These are phyloP conservation scores for Phytophthora nicotianae DNA, from an alignment of 352 stramenopile species.

Conservation along the genomic window DNA sequence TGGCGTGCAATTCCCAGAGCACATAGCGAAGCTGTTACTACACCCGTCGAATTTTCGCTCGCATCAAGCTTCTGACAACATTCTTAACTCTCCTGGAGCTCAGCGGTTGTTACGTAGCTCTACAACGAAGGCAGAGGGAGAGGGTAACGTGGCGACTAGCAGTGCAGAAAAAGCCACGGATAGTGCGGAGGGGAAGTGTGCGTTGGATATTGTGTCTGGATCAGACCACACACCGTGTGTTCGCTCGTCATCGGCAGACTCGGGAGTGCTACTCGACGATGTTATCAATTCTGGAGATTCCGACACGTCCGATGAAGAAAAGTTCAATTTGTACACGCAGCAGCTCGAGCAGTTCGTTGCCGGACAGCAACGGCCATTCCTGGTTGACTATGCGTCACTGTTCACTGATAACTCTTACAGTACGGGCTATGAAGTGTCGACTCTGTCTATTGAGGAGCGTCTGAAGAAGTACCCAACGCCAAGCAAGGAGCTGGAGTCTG, in stretches of 20 bases:
- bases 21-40: conserved; percentile 69
- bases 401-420: conserved; percentile 84
- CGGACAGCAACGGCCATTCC: conserved; percentile 79
- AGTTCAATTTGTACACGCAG: conserved; percentile 66
- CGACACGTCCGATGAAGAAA: conserved; percentile 39
- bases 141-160: conserved; percentile 8
- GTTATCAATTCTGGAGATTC: conserved; percentile 28
- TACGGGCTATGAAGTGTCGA: conserved; percentile 77
- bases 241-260: conserved; percentile 8
- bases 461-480: conserved; percentile 50
- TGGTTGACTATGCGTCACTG: conserved; percentile 74
- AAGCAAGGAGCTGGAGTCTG: conserved; percentile 51
- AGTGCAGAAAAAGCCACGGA: conserved; percentile 1
- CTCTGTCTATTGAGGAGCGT: conserved; percentile 63
- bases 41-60: conserved; percentile 86
- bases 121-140: conserved; percentile 14
- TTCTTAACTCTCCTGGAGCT: conserved; percentile 78
- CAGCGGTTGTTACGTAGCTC: conserved; percentile 48
- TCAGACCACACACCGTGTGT: conserved; percentile 36
- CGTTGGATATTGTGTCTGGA: conserved; percentile 37
- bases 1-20: conserved; percentile 79
- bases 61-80: conserved; percentile 86
- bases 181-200: conserved; percentile 21
- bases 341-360: conserved; percentile 62
- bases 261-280: conserved; percentile 28